Percentiles rank a stretch among this genome's conserved stretches.
These are phyloP conservation scores for Rhododendron henanense DNA, from an alignment of 148 eudicot genomes.

Conservation along the genomic window DNA sequence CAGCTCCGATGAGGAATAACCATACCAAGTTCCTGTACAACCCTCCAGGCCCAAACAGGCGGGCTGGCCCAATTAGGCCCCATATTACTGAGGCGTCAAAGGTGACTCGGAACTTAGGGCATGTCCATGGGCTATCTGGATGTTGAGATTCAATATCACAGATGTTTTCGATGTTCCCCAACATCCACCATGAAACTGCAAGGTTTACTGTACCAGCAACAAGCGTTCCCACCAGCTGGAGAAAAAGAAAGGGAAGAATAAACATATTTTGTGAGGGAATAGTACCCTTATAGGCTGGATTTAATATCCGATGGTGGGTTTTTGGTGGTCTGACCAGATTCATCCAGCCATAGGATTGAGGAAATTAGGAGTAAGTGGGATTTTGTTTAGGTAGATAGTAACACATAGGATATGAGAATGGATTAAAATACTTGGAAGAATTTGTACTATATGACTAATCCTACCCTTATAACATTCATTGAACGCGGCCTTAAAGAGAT, in stretches of 20 bases:
- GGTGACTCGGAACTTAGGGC: conserved; percentile 92
- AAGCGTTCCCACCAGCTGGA: conserved; percentile 81
- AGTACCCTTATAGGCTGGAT: background rate
- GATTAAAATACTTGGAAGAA: background rate
- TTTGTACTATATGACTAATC: background rate
- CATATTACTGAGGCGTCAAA: conserved; percentile 95
- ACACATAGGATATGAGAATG: background rate
- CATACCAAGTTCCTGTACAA: conserved; percentile 89
- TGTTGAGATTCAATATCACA: conserved; percentile 80
- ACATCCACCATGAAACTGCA: conserved; percentile 98
- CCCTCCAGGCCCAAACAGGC: conserved; percentile 85
- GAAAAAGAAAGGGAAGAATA: background rate
- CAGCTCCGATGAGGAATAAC: conserved; percentile 87
- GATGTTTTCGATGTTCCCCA: conserved; percentile 67
- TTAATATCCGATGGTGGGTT: background rate
- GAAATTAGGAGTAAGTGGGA: background rate
- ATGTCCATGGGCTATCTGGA: conserved; percentile 98
- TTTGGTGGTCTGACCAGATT: background rate
- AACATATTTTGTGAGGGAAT: background rate
- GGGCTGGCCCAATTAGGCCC: conserved; percentile 92
- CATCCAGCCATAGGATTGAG: background rate
- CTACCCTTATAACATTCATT: background rate
- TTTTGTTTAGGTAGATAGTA: background rate
- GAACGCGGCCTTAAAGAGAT: background rate
- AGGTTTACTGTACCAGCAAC: conserved; percentile 82